phyloP scores from a whole-genome alignment of 352 stramenopile genomes.

The Phytophthora uliginosa region DNA sequence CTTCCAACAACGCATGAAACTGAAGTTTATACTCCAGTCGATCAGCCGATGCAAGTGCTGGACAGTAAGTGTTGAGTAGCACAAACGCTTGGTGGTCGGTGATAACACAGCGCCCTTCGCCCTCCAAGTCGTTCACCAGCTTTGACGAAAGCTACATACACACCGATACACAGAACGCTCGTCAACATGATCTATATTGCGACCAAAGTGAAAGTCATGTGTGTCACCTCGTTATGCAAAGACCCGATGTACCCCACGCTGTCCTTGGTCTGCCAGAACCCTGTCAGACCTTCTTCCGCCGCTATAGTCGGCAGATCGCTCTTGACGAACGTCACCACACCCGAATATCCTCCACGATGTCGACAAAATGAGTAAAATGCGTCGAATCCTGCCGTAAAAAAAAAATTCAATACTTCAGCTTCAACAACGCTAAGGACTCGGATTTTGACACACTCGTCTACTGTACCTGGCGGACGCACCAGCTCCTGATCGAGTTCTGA shows the following conservation, averaged over 20 bases:
- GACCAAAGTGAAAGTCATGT: not conserved
- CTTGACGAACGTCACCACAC: constrained; percentile 82
- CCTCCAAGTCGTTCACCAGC: constrained; percentile 70
- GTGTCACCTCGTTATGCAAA: constrained; percentile 54
- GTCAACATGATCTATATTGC: not conserved
- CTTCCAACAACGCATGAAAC: constrained; percentile 80
- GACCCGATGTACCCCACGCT: constrained; percentile 64
- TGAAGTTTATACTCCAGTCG: constrained; percentile 89
- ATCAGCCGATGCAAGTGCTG: constrained; percentile 71
- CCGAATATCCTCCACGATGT: constrained; percentile 76
- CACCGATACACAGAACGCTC: not conserved
- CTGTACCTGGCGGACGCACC: constrained; percentile 62
- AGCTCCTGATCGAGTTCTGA: constrained; percentile 85
- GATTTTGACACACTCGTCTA: not conserved
- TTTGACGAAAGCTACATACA: constrained; percentile 55
- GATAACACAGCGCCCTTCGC: constrained; percentile 88
- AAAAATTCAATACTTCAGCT: too few species aligned
- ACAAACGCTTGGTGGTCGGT: constrained; percentile 92
- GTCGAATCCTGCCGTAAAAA: constrained; percentile 61
- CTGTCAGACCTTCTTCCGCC: constrained; percentile 82
- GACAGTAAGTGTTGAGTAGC: constrained; percentile 92
- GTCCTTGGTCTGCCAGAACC: constrained; percentile 65
- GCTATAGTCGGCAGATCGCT: constrained; percentile 56
- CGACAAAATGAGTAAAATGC: constrained; percentile 89
- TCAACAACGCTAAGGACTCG: constrained; percentile 5